Evolutionary conservation across 179 eudicot species (phyloP).

Genomic region (Nepenthes alata): DNA sequence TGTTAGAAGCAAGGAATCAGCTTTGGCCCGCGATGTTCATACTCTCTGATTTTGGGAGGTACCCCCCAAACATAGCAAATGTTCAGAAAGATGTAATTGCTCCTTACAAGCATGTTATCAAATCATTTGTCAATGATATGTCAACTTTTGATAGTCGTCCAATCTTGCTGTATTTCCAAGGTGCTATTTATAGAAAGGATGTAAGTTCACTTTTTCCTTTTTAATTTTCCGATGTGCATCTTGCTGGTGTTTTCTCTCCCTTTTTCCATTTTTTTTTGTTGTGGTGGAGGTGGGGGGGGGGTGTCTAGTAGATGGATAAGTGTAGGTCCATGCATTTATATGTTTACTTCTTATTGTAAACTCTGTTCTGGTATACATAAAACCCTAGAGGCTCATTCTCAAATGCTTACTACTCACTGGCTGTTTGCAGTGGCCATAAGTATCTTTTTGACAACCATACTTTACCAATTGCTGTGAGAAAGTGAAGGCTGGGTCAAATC

Average conservation of each 20-base stretch:
- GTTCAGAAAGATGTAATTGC: conserved; percentile 88
- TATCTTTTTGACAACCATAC: too few relatives aligned
- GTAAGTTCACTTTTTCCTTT: conserved; percentile 28
- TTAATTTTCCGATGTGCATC: background rate
- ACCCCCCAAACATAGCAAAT: conserved; percentile 73
- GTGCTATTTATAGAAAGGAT: conserved; percentile 87
- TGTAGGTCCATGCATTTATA: too few relatives aligned
- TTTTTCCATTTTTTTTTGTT: background rate
- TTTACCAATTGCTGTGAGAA: too few relatives aligned
- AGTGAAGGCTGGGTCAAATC: too few relatives aligned
- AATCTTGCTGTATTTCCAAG: conserved; percentile 76
- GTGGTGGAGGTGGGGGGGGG: background rate
- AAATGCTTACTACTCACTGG: too few relatives aligned
- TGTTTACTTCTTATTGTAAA: too few relatives aligned
- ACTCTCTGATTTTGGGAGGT: conserved; percentile 92
- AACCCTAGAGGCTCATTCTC: background rate
- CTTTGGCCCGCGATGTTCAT: conserved; percentile 80
- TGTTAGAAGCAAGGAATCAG: conserved; percentile 61
- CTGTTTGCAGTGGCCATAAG: too few relatives aligned
- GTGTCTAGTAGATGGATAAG: background rate
- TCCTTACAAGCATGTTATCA: conserved; percentile 74
- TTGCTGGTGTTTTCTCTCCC: background rate
- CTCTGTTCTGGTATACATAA: background rate
- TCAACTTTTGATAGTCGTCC: conserved; percentile 67
- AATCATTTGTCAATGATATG: conserved; percentile 43